Percentiles rank a stretch among this genome's conserved stretches.
Evolutionary conservation across 768 basidiomycete genomes (phyloP).

Genomic region (Tulasnella sp.): DNA sequence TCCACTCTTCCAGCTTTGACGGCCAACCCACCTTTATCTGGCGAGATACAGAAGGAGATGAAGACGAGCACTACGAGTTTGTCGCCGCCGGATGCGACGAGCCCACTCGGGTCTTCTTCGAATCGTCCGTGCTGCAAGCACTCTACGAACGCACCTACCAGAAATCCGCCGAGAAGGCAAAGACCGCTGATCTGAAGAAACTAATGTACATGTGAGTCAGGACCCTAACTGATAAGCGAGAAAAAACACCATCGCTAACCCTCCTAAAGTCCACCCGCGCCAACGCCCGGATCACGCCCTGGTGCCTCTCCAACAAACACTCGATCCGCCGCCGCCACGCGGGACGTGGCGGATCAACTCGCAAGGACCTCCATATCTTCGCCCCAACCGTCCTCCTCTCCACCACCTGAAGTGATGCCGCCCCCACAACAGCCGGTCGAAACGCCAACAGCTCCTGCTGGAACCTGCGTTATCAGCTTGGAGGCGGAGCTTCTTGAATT

Average conservation of each 20-base stretch:
- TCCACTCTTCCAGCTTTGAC: conserved; percentile 72
- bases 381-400: conserved; percentile 24
- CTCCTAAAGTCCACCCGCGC: conserved; percentile 11
- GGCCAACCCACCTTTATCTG: conserved; percentile 84
- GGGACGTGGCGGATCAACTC: conserved; percentile 20
- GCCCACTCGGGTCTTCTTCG: conserved; percentile 85
- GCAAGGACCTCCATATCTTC: conserved; percentile 14
- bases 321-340: background rate
- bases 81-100: conserved; percentile 65
- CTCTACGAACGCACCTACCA: conserved; percentile 95
- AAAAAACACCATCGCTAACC: background rate
- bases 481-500: conserved; percentile 58
- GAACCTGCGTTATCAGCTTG: conserved; percentile 16
- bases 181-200: conserved; percentile 70
- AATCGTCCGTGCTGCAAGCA: conserved; percentile 91
- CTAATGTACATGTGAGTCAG: conserved; percentile 76
- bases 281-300: background rate
- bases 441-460: conserved; percentile 15
- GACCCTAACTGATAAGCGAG: background rate
- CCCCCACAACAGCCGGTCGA: conserved; percentile 31
- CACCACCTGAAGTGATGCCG: conserved; percentile 36
- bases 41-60: conserved; percentile 88
- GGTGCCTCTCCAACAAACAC: conserved; percentile 24
- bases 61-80: conserved; percentile 94
- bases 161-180: conserved; percentile 65